Base-by-base conservation (phyloP, 805 yeast genomes). In the Priceomyces carsonii region DNA sequence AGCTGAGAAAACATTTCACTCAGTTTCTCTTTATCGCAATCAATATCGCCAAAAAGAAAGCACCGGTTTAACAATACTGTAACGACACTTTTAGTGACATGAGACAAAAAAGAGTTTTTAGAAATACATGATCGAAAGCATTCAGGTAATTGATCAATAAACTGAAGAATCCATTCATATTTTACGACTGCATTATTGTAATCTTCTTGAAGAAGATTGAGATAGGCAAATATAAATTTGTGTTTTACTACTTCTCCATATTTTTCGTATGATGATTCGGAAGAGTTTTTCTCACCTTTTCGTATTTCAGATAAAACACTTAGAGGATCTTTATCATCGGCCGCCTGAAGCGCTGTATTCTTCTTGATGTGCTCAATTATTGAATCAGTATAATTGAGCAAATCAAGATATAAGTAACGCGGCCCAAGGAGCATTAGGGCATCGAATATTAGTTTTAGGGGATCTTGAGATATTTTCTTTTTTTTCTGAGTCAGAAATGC, bases 211-310 rank as follows among this genome's bases (percentile, higher is more conserved):
- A 44, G 34, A 26, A 32, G 45, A n/a, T 36, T 13, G 3, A 53
- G 13, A 16, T 44, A 49, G 2, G 53, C 65, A n/a, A 28, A 8
- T 6, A 54, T 39, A 5, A 48, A 28, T 25, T 49, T 49, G 20
- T 39, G 42, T 29, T 44, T 53, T 6, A 53, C 35, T 3, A 52
- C 35, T 10, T 36, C 4, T 7, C 38, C 44, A 38, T 20, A 27
- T 13, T 16, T 29, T 33, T 25, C 13, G 32, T 23, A 8, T 14
- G 30, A 27, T 13, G 27, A 29, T 12, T 10, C 14, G 14, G n/a
- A 15, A 22, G 14, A 12, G 12, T 19, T 23, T 29, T 37, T 14
- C 8, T 8, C 9, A 33, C 26, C 10, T 23, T 8, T 16, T 12
- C 21, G 18, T 19, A 3, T 12, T 3, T 27, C 22, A n/a, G 10